Evolutionary conservation across 2,329 filamentous ascomycete genomes (phyloP), one percentile per base, ranked within the genome.

Genomic region (Clonostachys sp.): DNA sequence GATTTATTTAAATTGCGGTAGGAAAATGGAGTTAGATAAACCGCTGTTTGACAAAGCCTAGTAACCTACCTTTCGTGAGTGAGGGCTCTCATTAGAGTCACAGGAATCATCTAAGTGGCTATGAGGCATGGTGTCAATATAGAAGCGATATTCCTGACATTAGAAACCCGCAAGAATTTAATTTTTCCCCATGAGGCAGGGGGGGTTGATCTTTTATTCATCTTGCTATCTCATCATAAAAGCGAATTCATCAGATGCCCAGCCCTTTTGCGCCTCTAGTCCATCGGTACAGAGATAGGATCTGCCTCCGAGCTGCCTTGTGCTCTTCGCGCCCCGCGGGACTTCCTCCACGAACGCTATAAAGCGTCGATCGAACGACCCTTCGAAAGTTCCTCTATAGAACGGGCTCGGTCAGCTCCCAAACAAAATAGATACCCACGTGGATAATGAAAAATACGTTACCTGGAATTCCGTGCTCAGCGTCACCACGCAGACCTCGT

Each of bases 201-300:
- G 24, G 24, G 8, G 24, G 10, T 30, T 10, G 24, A n/a, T 30
- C 24, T 30, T 30, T 30, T 10, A 30, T 30, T 30, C 24, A 10
- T 30, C 3, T 30, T 10, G 24, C 24, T 30, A 4, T 9, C 10
- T 30, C 3, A 6, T 9, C 24, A 30, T 30, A 4, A 30, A 30
- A 10, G 8, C 24, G 24, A 10, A 3, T 10, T 42, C 16, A n/a
- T 44, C 33, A 51, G 10, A 51, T 43, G 12, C 49, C 64, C 36
- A 68, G 41, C 0, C 65, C 65, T 33, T 59, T 65, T 6, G 63
- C 62, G 1, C 65, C 65, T 44, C 58, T 62, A 3, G 64, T 78
- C 75, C 75, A 79, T 41, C 75, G 67, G 53, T 80, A 80, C 41
- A 78, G 57, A 6, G 74, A 75, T n/a, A 80, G 61, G 48, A 76